These are phyloP conservation scores for Psilocybe cubensis DNA, from an alignment of 768 basidiomycete species.

Conservation along the genomic window DNA sequence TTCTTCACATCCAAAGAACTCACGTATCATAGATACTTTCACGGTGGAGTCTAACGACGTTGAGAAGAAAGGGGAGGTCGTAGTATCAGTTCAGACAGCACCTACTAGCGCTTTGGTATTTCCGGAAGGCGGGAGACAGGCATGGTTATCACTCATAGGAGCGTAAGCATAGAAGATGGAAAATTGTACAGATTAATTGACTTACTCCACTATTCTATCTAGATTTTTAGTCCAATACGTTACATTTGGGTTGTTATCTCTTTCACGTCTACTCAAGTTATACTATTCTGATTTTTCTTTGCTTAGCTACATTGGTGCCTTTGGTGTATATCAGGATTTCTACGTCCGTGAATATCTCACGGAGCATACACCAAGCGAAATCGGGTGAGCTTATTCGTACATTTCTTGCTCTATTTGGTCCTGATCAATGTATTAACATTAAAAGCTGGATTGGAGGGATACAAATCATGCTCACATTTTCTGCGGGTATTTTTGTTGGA, in stretches of 20 bases:
- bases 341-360: constrained; percentile 27
- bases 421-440: neutral
- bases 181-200: too few relatives aligned
- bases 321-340: constrained; percentile 29
- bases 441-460: constrained; percentile 56
- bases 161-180: too few relatives aligned
- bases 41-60: neutral
- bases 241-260: neutral
- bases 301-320: constrained; percentile 27
- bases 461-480: constrained; percentile 51
- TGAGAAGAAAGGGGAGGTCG: neutral
- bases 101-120: neutral
- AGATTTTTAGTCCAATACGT: neutral
- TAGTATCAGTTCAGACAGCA: neutral
- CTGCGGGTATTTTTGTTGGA: constrained; percentile 46
- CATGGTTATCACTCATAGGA: neutral
- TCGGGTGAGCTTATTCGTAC: constrained; percentile 19
- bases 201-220: neutral
- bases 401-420: neutral
- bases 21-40: too few relatives aligned
- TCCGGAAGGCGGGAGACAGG: neutral
- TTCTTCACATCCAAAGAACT: too few relatives aligned
- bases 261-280: neutral
- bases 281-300: neutral
- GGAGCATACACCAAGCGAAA: constrained; percentile 24